Conservation (phyloP, 257 asterid species). For the Capsicum baccatum region DNA sequence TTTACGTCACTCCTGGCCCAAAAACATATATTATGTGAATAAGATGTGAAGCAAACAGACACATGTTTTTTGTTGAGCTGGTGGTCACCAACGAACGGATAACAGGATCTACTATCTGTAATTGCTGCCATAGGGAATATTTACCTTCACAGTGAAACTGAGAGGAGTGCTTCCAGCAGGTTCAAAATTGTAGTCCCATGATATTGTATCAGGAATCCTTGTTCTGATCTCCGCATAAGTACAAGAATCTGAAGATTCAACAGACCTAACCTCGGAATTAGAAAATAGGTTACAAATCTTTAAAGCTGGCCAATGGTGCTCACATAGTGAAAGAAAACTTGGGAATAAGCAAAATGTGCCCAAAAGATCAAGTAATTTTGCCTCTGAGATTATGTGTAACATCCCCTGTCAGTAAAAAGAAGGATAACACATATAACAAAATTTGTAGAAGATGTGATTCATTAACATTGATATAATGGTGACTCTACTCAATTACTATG, state of each 20-base stretch:
- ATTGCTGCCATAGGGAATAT: conserved; percentile 21
- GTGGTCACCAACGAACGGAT: not conserved
- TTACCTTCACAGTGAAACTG: conserved; percentile 91
- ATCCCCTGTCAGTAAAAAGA: not conserved
- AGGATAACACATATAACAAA: not conserved
- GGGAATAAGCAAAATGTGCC: not conserved
- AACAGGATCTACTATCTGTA: conserved; percentile 13
- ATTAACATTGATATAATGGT: not conserved
- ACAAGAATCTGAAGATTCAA: conserved; percentile 80
- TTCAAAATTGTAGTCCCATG: conserved; percentile 98
- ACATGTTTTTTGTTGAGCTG: not conserved
- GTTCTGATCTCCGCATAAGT: conserved; percentile 91
- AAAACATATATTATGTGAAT: not conserved
- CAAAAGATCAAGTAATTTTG: not conserved
- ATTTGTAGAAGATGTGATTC: not conserved
- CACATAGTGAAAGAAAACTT: not conserved
- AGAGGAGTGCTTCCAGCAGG: conserved; percentile 88
- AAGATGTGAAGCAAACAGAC: conserved; percentile 12
- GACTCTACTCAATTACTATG: not conserved
- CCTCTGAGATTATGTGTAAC: not conserved
- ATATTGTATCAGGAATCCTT: conserved; percentile 91
- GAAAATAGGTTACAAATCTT: not conserved
- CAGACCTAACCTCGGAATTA: conserved; percentile 56
- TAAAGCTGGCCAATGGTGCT: conserved; percentile 3
- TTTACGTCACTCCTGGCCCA: not conserved